These are phyloP conservation scores for Pseudocercospora cruenta DNA, from an alignment of 2,329 filamentous ascomycete genomes.

Conservation along the genomic window DNA sequence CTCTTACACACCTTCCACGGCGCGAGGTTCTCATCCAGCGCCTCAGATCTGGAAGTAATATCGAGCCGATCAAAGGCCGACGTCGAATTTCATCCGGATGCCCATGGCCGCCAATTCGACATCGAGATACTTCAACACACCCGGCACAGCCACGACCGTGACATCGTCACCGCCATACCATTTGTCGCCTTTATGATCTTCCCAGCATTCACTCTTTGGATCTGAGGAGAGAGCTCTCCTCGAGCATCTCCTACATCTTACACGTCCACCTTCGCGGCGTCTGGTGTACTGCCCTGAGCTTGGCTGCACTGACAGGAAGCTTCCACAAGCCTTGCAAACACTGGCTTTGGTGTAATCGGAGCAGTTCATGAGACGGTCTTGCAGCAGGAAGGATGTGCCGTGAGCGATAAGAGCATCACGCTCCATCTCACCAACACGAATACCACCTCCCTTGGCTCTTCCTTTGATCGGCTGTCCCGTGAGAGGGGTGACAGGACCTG, in stretches of 20 bases:
- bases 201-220: conserved; percentile 69
- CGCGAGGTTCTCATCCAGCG: neutral
- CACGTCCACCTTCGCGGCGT: conserved; percentile 34
- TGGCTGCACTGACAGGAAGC: conserved; percentile 85
- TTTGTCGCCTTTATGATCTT: conserved; percentile 81
- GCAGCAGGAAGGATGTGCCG: conserved; percentile 90
- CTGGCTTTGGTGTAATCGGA: conserved; percentile 89
- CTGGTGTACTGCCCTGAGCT: conserved; percentile 58
- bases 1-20: neutral
- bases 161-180: conserved; percentile 91
- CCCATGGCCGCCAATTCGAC: conserved; percentile 97
- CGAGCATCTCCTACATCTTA: conserved; percentile 43
- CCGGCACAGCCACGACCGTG: conserved; percentile 87
- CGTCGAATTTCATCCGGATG: conserved; percentile 88
- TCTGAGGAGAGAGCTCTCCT: conserved; percentile 36
- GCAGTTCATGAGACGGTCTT: conserved; percentile 96
- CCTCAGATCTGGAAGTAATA: neutral
- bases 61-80: conserved; percentile 54
- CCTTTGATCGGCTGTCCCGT: conserved; percentile 98
- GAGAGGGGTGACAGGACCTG: conserved; percentile 84
- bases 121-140: conserved; percentile 89
- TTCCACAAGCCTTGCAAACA: conserved; percentile 87
- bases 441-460: conserved; percentile 93
- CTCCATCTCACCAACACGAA: conserved; percentile 99
- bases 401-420: conserved; percentile 92